Evolutionary conservation across 2,329 filamentous ascomycete species (phyloP), one percentile per base, ranked within the genome.

Genomic region (Ceratocystiopsis sp.): DNA sequence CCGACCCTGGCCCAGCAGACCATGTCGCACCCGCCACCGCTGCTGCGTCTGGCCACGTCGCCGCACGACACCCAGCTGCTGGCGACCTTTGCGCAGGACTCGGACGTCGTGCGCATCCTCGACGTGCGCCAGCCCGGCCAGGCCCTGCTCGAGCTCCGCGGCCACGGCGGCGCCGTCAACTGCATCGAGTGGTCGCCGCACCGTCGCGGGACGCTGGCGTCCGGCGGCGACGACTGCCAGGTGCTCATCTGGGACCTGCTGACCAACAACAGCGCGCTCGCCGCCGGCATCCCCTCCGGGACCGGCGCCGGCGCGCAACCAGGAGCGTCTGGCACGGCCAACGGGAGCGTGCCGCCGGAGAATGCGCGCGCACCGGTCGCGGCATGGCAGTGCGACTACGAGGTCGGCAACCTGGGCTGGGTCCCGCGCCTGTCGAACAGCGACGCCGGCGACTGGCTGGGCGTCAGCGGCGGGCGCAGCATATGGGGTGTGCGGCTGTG

Each of bases 61-160:
- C 91, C 91, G 2, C 89, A 96, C 55, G 91, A 98, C 59, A 82
- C 85, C 8, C 87, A 98, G 58, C 76, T 98, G 33, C 75, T 98
- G 34, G 89, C 89, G n/a, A 98, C 91, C 0, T 96, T 98, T 59
- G 89, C 91, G 16, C 80, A 86, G 55, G 91, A 96, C 57, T 93
- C 84, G 4, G 87, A 80, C 53, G 67, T 93, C 33, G 87, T 98
- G 56, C 84, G 91, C 40, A 93, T 98, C 43, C 76, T 98, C 29
- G 91, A 98, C 55, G 89, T 96, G 3, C 80, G 91, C 40, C 91
- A 98, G 61, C 91, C 91, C 0, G 91, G 91, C 7, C 91, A 95
- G 61, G 91, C 91, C 3, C 71, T 98, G 5, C 74, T 98, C 21
- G 91, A 98, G 59, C 76, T 98, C 35, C 84, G 84, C 40, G 91